Evolutionary conservation across 352 stramenopile genomes (phyloP), one percentile per base, ranked within the genome.

Genomic region (Globisporangium paroecandrum): DNA sequence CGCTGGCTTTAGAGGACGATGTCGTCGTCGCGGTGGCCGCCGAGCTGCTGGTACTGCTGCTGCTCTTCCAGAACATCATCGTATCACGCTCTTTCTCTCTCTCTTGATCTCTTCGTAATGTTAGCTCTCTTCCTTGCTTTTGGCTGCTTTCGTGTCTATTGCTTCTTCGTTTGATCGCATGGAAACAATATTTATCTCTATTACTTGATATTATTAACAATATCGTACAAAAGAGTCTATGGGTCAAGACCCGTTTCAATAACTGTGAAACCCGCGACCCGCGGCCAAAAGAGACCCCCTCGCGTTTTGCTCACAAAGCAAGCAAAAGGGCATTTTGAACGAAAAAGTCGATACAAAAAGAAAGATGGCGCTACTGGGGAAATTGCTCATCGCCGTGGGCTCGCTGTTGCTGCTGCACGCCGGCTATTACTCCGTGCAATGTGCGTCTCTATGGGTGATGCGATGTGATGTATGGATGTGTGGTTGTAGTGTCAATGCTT

Each of bases 381-480:
- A 91, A 73, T 61, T 92, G 63, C 62, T 94, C 38, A 85, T 94
- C 70, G 76, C 78, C 32, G 36, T 91, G 55, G 86, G 82, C 71
- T 74, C 81, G 66, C 68, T 89, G 36, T 71, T 92, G 67, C 76
- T 94, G 55, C 65, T 92, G 53, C 86, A 94, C 71, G 83, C 83
- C 1, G 83, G 83, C 61, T 94, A 94, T 74, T 94, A 92, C 76
- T 89, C 86, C 13, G 75, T 94, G 65, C 77, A 92, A 65, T 94
- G 86, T 94, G 81, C 60, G 79, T 66, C 13, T 58, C 4, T 41
- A 8, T 41, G 53, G 22, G 12, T 58, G 9, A n/a, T 38, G 53
- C 3, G 12, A 20, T 10, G 4, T 12, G 32, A 51, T 65, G 2
- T 2, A 62, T 47, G 13, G 63, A 1, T 59, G 24, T 32, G 5